Percentiles rank a stretch among this genome's conserved stretches.
phyloP scores from a whole-genome alignment of 805 yeast genomes.

The Pichia deserticola region DNA sequence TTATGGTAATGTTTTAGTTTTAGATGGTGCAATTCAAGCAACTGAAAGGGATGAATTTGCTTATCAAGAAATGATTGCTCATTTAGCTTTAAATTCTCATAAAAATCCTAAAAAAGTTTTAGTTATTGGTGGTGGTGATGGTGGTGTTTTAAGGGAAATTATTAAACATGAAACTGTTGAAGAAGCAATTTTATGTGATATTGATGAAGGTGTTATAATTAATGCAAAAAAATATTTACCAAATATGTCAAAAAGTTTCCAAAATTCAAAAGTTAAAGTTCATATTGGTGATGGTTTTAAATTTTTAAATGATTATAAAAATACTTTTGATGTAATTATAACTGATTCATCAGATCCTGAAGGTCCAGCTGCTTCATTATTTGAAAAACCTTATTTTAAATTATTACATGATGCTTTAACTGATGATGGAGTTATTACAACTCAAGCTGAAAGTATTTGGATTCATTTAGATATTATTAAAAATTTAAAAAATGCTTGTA shows the following conservation, averaged over 20 bases:
- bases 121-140: slow-evolving; percentile 98
- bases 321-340: slow-evolving; percentile 88
- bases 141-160: slow-evolving; percentile 93
- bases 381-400: slow-evolving; percentile 88
- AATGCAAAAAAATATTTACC: slow-evolving; percentile 85
- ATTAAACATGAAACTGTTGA: slow-evolving; percentile 84
- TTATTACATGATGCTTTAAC: slow-evolving; percentile 82
- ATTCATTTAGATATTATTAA: slow-evolving; percentile 79
- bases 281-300: slow-evolving; percentile 98
- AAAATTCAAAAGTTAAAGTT: slow-evolving; percentile 83
- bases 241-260: slow-evolving; percentile 73
- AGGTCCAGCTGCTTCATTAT: slow-evolving; percentile 93
- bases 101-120: slow-evolving; percentile 90
- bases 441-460: slow-evolving; percentile 96
- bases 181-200: slow-evolving; percentile 87
- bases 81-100: slow-evolving; percentile 86
- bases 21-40: slow-evolving; percentile 92
- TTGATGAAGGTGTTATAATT: slow-evolving; percentile 87
- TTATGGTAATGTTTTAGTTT: slow-evolving; percentile 91
- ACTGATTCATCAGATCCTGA: slow-evolving; percentile 98
- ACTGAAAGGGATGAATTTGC: slow-evolving; percentile 97
- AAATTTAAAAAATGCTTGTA: slow-evolving; percentile 74
- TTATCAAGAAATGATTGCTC: slow-evolving; percentile 97
- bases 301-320: slow-evolving; percentile 74
- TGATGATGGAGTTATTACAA: slow-evolving; percentile 82